Evolutionary conservation across 306 rosid genomes (phyloP).

Genomic region (Quercus bicolor): DNA sequence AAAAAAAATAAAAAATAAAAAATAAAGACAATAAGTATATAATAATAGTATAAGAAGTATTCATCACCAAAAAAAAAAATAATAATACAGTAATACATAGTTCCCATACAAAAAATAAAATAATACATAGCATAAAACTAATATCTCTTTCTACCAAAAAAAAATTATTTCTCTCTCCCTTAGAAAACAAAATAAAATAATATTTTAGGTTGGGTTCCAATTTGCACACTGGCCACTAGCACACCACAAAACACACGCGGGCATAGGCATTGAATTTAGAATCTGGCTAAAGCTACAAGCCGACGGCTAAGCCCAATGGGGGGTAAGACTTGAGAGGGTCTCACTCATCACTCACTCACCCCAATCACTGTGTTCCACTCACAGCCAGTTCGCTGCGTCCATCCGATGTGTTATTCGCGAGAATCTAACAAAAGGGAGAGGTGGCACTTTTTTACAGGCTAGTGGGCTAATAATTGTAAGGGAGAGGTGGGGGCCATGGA

Average conservation of each 20-base stretch:
- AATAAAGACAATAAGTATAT: too few species aligned
- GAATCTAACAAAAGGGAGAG: background rate
- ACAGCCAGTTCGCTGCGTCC: conserved; percentile 18
- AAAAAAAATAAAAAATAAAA: too few species aligned
- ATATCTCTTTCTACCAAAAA: too few species aligned
- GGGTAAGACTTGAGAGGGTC: background rate
- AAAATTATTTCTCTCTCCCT: background rate
- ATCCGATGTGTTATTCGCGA: background rate
- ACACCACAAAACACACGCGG: background rate
- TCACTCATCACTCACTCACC: background rate
- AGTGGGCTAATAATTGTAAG: background rate
- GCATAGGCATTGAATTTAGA: background rate
- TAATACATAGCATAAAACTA: too few species aligned
- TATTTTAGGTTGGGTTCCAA: background rate
- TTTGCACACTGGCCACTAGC: background rate
- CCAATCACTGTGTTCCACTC: background rate
- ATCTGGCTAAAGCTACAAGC: background rate
- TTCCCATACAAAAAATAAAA: too few species aligned
- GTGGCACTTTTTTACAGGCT: background rate
- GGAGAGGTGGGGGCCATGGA: background rate
- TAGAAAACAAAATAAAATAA: background rate
- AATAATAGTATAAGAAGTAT: too few species aligned
- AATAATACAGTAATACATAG: too few species aligned
- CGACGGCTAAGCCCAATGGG: background rate
- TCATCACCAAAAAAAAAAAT: too few species aligned